These are phyloP conservation scores for Mucor plumbeus DNA, from an alignment of 371 early-diverging fungal genomes.

Conservation along the genomic window DNA sequence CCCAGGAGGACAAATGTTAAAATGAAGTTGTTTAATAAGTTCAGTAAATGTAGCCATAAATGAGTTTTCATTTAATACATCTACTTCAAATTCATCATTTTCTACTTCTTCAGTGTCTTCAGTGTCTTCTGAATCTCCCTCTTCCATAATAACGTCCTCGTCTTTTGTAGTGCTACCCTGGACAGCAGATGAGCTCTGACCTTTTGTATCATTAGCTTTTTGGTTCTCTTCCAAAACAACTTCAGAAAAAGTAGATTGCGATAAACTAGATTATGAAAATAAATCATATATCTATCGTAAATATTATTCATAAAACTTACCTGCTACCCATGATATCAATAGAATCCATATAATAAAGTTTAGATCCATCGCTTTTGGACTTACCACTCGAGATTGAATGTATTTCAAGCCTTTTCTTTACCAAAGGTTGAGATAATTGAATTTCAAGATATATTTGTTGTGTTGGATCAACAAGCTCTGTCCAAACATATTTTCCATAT, in stretches of 20 bases:
- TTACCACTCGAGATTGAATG: slow-evolving; percentile 12
- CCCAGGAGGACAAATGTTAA: slow-evolving; percentile 31
- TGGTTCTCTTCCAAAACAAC: slow-evolving; percentile 24
- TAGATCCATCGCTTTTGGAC: background rate
- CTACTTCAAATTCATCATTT: slow-evolving; percentile 42
- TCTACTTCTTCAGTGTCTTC: no score
- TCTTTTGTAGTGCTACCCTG: background rate
- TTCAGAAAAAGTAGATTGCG: slow-evolving; percentile 34
- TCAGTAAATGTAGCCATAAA: slow-evolving; percentile 62
- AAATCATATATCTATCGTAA: background rate
- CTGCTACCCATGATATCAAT: slow-evolving; percentile 41
- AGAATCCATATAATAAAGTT: slow-evolving; percentile 32
- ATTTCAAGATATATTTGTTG: slow-evolving; percentile 17
- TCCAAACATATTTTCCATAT: slow-evolving; percentile 52
- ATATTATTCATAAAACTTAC: slow-evolving; percentile 12
- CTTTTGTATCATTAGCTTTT: background rate
- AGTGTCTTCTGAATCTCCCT: background rate
- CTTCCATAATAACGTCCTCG: slow-evolving; percentile 18
- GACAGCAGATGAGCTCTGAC: background rate
- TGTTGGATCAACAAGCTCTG: slow-evolving; percentile 55
- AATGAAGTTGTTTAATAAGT: slow-evolving; percentile 58
- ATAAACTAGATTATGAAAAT: slow-evolving; percentile 24
- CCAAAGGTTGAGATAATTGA: slow-evolving; percentile 36
- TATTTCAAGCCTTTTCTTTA: slow-evolving; percentile 39
- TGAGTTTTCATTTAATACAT: slow-evolving; percentile 61